Conservation (phyloP, 2,329 filamentous ascomycete genomes). For the Colletotrichum higginsianum region DNA sequence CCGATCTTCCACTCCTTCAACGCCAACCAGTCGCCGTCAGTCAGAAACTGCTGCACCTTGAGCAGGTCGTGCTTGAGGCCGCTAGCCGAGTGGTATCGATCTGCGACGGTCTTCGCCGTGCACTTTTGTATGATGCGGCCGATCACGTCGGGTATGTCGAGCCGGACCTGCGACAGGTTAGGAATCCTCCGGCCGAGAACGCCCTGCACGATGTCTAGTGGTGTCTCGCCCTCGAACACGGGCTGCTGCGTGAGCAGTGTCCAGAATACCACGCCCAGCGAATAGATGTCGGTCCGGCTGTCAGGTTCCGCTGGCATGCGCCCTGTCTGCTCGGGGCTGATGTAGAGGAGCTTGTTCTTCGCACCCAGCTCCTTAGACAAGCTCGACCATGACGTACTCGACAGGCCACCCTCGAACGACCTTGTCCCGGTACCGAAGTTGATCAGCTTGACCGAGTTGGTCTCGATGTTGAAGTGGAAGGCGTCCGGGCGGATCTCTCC, state of each 20-base stretch:
- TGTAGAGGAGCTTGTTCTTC: slow-evolving; percentile 90
- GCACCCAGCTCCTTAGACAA: slow-evolving; percentile 88
- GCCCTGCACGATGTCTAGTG: slow-evolving; percentile 92
- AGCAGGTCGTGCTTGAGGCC: slow-evolving; percentile 87
- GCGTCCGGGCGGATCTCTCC: slow-evolving; percentile 93
- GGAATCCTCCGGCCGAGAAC: slow-evolving; percentile 86
- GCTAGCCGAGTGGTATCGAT: slow-evolving; percentile 91
- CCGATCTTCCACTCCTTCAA: slow-evolving; percentile 83
- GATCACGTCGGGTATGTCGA: slow-evolving; percentile 88
- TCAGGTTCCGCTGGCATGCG: slow-evolving; percentile 94
- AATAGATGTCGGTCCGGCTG: slow-evolving; percentile 93
- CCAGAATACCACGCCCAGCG: slow-evolving; percentile 91
- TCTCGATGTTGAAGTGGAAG: slow-evolving; percentile 86
- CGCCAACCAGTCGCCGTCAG: slow-evolving; percentile 79
- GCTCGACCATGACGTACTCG: slow-evolving; percentile 87
- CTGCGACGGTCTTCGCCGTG: slow-evolving; percentile 88
- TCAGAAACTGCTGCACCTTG: slow-evolving; percentile 80
- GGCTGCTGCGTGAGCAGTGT: slow-evolving; percentile 84
- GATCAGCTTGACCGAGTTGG: slow-evolving; percentile 81
- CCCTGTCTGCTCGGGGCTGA: slow-evolving; percentile 95
- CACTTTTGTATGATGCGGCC: slow-evolving; percentile 91
- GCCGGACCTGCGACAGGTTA: slow-evolving; percentile 80
- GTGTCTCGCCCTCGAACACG: slow-evolving; percentile 84
- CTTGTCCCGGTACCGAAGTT: slow-evolving; percentile 90
- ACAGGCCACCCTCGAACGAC: slow-evolving; percentile 91